phyloP scores from a whole-genome alignment of 306 rosid genomes.

The Sesbania bispinosa region DNA sequence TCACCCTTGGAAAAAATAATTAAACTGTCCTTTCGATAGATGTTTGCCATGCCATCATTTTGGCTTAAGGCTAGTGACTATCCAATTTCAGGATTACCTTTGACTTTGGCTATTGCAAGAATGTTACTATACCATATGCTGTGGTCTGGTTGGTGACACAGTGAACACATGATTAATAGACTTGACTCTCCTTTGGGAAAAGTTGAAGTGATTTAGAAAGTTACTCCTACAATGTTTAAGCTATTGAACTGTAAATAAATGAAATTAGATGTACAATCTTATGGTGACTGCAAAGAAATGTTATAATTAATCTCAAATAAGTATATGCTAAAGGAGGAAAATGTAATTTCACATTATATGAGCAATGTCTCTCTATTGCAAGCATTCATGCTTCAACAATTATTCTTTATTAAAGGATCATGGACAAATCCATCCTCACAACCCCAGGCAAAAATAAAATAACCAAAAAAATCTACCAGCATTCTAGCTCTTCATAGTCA shows the following conservation, averaged over 20 bases:
- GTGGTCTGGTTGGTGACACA: neutral
- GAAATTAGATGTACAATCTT: neutral
- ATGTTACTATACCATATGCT: neutral
- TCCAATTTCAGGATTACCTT: conserved; percentile 4
- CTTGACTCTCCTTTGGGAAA: neutral
- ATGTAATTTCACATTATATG: neutral
- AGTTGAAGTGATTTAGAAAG: neutral
- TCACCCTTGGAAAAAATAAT: no score
- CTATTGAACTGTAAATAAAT: neutral
- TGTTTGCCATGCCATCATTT: no score
- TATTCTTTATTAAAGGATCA: no score
- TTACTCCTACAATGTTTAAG: neutral
- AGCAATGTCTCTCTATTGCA: neutral
- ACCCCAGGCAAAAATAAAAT: no score
- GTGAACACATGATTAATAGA: neutral
- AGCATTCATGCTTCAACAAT: neutral
- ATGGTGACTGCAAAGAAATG: neutral
- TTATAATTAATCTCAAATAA: neutral
- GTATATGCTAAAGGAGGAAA: neutral
- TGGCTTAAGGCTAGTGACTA: no score
- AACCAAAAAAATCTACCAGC: no score
- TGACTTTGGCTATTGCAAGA: neutral
- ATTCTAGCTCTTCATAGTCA: no score
- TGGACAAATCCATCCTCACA: no score
- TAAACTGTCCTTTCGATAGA: no score